phyloP scores from a whole-genome alignment of 768 basidiomycete genomes.

The Lactifluus subvellereus region DNA sequence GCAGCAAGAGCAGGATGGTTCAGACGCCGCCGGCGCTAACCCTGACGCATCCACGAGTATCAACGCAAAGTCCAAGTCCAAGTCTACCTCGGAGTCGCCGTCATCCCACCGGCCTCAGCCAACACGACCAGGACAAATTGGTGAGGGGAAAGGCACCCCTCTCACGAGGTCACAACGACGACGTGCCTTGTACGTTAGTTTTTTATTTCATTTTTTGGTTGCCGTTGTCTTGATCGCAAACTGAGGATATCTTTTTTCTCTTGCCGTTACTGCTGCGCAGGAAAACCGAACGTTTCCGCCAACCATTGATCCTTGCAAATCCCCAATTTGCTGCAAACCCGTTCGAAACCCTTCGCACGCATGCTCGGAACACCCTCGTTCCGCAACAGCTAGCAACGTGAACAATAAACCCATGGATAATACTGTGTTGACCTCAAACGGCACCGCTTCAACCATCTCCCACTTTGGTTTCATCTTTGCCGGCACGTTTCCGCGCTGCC shows the following conservation, averaged over 20 bases:
- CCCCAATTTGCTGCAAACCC: constrained; percentile 62
- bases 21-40: not conserved
- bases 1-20: not conserved
- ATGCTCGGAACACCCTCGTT: constrained; percentile 72
- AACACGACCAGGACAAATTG: constrained; percentile 51
- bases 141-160: constrained; percentile 54
- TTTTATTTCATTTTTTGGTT: not conserved
- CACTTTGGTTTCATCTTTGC: constrained; percentile 1
- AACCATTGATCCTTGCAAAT: constrained; percentile 63
- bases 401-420: not conserved
- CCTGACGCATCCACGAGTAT: not conserved
- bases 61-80: not conserved
- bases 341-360: constrained; percentile 71
- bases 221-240: not conserved
- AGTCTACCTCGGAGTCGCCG: too few relatives aligned
- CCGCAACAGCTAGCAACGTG: constrained; percentile 36
- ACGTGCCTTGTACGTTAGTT: constrained; percentile 52
- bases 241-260: constrained; percentile 1
- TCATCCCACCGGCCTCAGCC: not conserved
- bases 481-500: not conserved
- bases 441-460: not conserved
- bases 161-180: constrained; percentile 62
- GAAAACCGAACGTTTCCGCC: constrained; percentile 58
- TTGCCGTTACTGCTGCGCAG: constrained; percentile 33
- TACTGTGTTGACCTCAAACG: not conserved